Conservation (phyloP, 805 yeast genomes). For the Blastobotrys americana region DNA sequence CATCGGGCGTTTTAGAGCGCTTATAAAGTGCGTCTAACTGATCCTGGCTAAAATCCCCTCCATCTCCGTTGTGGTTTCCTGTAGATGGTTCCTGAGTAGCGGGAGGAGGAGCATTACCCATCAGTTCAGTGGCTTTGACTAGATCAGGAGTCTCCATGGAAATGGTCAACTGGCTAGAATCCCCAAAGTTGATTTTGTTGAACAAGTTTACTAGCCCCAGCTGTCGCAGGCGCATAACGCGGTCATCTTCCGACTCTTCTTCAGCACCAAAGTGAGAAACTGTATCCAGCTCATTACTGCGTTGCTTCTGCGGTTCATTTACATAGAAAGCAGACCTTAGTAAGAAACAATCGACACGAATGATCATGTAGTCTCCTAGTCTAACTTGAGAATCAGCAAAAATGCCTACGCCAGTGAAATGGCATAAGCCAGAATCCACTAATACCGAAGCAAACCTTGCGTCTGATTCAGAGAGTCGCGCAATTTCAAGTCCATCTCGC, state of each 20-base stretch:
- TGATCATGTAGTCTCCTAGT: constrained; percentile 68
- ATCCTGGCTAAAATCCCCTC: constrained; percentile 49
- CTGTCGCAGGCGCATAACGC: constrained; percentile 45
- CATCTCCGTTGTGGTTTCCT: constrained; percentile 36
- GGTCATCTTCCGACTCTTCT: constrained; percentile 41
- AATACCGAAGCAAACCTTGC: constrained; percentile 63
- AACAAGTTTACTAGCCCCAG: constrained; percentile 50
- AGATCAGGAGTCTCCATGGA: constrained; percentile 4
- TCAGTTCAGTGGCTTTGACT: constrained; percentile 9
- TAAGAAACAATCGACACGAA: constrained; percentile 63
- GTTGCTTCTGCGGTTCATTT: constrained; percentile 16
- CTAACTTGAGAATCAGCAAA: constrained; percentile 52
- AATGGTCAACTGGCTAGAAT: constrained; percentile 4
- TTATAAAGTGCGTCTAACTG: constrained; percentile 71
- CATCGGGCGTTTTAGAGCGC: constrained; percentile 59
- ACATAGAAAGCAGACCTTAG: constrained; percentile 30
- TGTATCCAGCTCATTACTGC: constrained; percentile 14
- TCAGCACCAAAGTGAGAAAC: constrained; percentile 34
- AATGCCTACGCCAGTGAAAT: constrained; percentile 51
- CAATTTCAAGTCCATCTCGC: constrained; percentile 49
- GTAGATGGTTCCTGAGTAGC: constrained; percentile 2
- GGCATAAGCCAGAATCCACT: constrained; percentile 46
- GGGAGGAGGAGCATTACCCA: constrained; percentile 1
- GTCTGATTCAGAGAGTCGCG: constrained; percentile 63
- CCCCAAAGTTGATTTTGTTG: constrained; percentile 36